Conservation (phyloP, 2,329 filamentous ascomycete genomes). For the Beauveria pseudobassiana region DNA sequence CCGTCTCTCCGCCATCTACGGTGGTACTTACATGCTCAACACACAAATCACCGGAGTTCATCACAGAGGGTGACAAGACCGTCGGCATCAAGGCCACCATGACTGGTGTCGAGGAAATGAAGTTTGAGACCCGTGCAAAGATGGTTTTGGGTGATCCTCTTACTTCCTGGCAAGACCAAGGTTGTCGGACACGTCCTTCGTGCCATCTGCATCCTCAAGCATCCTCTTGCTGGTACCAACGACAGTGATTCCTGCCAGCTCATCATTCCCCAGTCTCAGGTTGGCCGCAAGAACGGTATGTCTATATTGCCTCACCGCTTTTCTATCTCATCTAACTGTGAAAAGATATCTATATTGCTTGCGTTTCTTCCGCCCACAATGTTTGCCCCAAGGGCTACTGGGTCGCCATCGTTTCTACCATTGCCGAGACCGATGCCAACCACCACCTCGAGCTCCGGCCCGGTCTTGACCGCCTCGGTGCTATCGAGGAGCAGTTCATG, state of each 20-base stretch:
- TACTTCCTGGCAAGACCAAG: constrained; percentile 90
- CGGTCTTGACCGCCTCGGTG: constrained; percentile 84
- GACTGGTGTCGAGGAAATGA: constrained; percentile 84
- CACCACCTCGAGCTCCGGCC: constrained; percentile 92
- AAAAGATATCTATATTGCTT: constrained; percentile 89
- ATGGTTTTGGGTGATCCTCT: constrained; percentile 90
- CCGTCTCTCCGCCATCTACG: constrained; percentile 94
- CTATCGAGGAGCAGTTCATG: constrained; percentile 97
- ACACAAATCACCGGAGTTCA: constrained; percentile 85
- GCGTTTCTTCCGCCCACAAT: constrained; percentile 92
- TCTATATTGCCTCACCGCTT: not conserved
- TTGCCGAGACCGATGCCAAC: constrained; percentile 85
- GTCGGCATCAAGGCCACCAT: constrained; percentile 96
- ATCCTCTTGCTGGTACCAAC: constrained; percentile 84
- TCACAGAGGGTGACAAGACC: constrained; percentile 80
- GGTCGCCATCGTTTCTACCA: constrained; percentile 96
- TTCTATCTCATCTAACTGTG: constrained; percentile 9
- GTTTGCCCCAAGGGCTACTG: constrained; percentile 99
- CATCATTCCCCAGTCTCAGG: constrained; percentile 96
- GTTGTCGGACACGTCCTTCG: constrained; percentile 86
- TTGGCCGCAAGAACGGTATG: constrained; percentile 90
- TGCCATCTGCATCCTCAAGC: constrained; percentile 95
- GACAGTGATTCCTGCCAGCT: constrained; percentile 86
- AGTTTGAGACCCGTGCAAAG: constrained; percentile 92
- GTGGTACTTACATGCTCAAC: constrained; percentile 99